Conservation (phyloP, 1,284 basidiomycete species). For the Sanghuangporus baumii region DNA sequence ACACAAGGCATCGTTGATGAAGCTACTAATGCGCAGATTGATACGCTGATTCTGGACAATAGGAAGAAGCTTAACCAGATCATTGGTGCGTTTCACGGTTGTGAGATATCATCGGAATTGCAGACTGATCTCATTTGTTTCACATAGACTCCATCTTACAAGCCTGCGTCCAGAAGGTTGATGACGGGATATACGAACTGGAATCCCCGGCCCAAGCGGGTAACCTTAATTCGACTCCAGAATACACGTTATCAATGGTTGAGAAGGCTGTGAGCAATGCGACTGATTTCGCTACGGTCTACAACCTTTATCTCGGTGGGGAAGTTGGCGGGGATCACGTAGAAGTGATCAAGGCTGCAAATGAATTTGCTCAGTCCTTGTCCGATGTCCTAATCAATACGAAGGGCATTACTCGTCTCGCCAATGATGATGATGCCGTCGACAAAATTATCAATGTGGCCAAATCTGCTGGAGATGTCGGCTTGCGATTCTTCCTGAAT, state of each 20-base stretch:
- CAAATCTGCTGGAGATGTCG: constrained; percentile 81
- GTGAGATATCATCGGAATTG: constrained; percentile 1
- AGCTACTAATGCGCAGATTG: constrained; percentile 93
- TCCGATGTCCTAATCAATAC: constrained; percentile 89
- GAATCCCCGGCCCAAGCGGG: constrained; percentile 93
- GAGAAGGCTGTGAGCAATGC: constrained; percentile 94
- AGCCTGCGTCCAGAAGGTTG: constrained; percentile 94
- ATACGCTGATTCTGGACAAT: constrained; percentile 95
- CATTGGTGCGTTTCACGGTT: constrained; percentile 57
- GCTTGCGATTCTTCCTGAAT: constrained; percentile 91
- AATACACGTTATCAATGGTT: constrained; percentile 97
- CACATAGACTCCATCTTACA: constrained; percentile 92
- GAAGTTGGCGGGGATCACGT: constrained; percentile 93
- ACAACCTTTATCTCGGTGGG: constrained; percentile 86
- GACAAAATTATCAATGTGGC: constrained; percentile 89
- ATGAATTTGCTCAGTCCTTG: constrained; percentile 92
- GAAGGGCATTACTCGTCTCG: constrained; percentile 93
- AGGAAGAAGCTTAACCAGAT: constrained; percentile 98
- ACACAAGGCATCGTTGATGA: constrained; percentile 82
- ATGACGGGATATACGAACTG: constrained; percentile 95
- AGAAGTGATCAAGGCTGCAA: constrained; percentile 96
- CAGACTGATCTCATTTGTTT: constrained; percentile 12
- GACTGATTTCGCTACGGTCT: constrained; percentile 93
- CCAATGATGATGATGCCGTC: constrained; percentile 85
- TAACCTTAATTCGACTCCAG: constrained; percentile 94